Percentiles rank a stretch among this genome's conserved stretches.
These are phyloP conservation scores for Salvia splendens DNA, from an alignment of 257 asterid species.

Conservation along the genomic window DNA sequence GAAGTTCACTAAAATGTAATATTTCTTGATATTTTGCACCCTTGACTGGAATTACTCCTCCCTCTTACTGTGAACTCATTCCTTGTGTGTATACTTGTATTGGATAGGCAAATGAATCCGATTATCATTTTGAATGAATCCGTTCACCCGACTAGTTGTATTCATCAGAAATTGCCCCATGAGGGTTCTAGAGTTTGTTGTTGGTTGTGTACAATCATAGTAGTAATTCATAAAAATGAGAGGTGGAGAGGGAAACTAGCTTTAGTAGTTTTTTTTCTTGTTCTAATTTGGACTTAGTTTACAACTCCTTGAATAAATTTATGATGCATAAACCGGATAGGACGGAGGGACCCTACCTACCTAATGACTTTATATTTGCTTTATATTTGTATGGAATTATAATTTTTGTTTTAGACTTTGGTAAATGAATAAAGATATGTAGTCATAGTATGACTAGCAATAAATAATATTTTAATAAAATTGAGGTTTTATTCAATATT, in stretches of 20 bases:
- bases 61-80: too few species aligned
- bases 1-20: not conserved
- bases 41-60: not conserved
- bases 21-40: not conserved
- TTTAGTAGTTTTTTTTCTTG: not conserved
- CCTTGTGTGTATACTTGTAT: too few species aligned
- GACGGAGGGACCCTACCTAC: conserved; percentile 29
- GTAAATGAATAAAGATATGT: too few species aligned
- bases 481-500: too few species aligned
- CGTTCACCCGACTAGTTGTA: not conserved
- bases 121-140: not conserved
- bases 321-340: conserved; percentile 27
- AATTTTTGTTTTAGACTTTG: too few species aligned
- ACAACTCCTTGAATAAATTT: conserved; percentile 22
- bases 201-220: not conserved
- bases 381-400: not conserved
- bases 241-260: not conserved
- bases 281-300: conserved; percentile 22
- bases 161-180: not conserved
- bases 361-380: too few species aligned
- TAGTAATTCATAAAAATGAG: not conserved
- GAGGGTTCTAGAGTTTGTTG: not conserved
- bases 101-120: too few species aligned
- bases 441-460: too few species aligned
- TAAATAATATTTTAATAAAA: too few species aligned